Percentiles rank a stretch among this genome's conserved stretches.
Conservation (phyloP, 306 rosid species). For the Glycine soja region DNA sequence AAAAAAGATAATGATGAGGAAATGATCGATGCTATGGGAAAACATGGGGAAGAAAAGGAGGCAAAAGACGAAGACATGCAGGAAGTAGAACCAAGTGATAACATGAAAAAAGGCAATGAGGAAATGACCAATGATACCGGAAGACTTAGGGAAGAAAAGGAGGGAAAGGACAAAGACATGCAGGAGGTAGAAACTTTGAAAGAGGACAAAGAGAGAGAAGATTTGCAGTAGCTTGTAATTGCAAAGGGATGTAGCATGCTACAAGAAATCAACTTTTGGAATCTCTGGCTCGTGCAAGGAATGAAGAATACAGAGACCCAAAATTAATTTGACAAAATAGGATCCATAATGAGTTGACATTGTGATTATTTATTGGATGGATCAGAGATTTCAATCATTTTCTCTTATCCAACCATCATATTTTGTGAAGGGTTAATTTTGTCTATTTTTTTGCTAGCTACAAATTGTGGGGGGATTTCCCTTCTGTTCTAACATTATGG, state of each 20-base stretch:
- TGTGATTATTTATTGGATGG: conserved; percentile 21
- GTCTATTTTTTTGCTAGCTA: conserved; percentile 35
- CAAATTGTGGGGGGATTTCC: conserved; percentile 5
- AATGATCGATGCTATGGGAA: conserved; percentile 11
- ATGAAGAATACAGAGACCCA: conserved; percentile 31
- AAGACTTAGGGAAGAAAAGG: conserved; percentile 38
- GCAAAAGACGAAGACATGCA: conserved; percentile 42
- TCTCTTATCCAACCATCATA: conserved; percentile 4
- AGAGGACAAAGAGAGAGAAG: conserved; percentile 42
- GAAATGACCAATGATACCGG: conserved; percentile 19
- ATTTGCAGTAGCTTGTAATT: conserved; percentile 29
- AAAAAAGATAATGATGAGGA: conserved; percentile 29
- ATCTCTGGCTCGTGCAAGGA: conserved; percentile 18
- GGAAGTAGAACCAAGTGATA: conserved; percentile 33
- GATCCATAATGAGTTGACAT: conserved; percentile 39
- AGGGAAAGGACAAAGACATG: conserved; percentile 6
- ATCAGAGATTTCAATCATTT: not conserved
- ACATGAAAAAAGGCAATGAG: conserved; percentile 25
- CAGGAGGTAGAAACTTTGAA: conserved; percentile 39
- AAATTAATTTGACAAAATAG: conserved; percentile 45
- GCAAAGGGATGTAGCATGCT: conserved; percentile 22
- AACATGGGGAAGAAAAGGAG: conserved; percentile 33
- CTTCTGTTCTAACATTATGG: conserved; percentile 12
- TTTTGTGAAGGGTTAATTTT: conserved; percentile 26
- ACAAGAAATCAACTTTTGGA: conserved; percentile 27